phyloP scores from a whole-genome alignment of 495 filamentous ascomycete genomes.

The Aspergillus homomorphus region DNA sequence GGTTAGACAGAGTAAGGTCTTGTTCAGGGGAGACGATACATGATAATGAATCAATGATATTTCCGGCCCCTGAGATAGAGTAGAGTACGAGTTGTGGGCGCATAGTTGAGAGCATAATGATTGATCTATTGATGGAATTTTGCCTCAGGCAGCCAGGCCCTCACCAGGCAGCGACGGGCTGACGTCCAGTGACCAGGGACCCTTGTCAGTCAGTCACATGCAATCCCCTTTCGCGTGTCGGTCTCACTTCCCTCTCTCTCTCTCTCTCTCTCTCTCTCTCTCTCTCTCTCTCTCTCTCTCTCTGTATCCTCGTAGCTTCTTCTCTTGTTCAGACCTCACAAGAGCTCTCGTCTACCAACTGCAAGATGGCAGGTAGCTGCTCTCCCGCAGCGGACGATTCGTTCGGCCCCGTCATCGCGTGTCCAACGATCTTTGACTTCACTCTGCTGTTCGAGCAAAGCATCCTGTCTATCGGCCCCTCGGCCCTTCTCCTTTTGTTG shows the following conservation, averaged over 20 bases:
- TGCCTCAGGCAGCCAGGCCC: background rate
- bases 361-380: background rate
- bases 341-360: background rate
- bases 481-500: background rate
- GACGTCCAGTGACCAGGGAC: background rate
- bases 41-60: too few species aligned
- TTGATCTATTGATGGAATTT: background rate
- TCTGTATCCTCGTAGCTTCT: background rate
- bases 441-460: conserved; percentile 3
- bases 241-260: background rate
- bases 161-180: background rate
- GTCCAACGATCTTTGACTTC: conserved; percentile 1
- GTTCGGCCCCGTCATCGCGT: background rate
- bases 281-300: background rate
- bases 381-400: background rate
- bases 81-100: background rate
- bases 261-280: background rate
- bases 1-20: background rate
- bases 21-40: background rate
- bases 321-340: background rate
- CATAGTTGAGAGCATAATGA: background rate
- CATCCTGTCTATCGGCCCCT: background rate
- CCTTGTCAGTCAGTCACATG: conserved; percentile 3
- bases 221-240: too few species aligned
- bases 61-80: too few species aligned